Evolutionary conservation across 2,329 filamentous ascomycete genomes (phyloP).

Genomic region (Cadophora malorum): DNA sequence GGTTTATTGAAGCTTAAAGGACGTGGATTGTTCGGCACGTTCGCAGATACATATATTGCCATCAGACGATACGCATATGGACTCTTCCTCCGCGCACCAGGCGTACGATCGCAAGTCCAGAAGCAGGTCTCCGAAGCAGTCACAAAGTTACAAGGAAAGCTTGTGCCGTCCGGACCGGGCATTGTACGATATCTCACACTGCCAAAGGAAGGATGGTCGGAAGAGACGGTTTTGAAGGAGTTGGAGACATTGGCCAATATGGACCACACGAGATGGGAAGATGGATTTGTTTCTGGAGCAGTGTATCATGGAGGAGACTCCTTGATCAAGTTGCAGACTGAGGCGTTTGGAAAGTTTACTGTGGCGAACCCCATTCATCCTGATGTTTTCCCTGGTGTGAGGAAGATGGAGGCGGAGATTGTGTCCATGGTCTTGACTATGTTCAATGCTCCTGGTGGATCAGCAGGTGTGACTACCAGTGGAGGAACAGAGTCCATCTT

Average conservation of each 20-base stretch:
- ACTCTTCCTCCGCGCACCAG: constrained; percentile 83
- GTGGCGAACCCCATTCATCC: constrained; percentile 97
- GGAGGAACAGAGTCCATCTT: constrained; percentile 97
- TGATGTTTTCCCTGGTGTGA: constrained; percentile 95
- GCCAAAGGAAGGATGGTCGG: constrained; percentile 82
- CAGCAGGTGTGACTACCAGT: constrained; percentile 86
- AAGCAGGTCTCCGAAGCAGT: constrained; percentile 83
- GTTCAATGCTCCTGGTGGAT: constrained; percentile 87
- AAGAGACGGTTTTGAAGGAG: constrained; percentile 80
- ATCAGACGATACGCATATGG: constrained; percentile 79
- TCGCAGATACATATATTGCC: constrained; percentile 75
- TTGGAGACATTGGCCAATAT: constrained; percentile 79
- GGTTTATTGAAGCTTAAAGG: constrained; percentile 85
- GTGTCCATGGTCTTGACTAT: constrained; percentile 92
- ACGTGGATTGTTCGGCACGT: constrained; percentile 82
- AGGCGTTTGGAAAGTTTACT: constrained; percentile 93
- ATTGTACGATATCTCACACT: constrained; percentile 76
- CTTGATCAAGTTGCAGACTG: constrained; percentile 82
- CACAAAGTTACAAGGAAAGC: constrained; percentile 80
- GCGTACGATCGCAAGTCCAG: constrained; percentile 84
- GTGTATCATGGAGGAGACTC: constrained; percentile 94
- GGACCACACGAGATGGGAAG: constrained; percentile 97
- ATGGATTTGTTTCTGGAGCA: constrained; percentile 90
- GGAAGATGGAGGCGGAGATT: constrained; percentile 99
- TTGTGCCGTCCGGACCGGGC: constrained; percentile 75